Evolutionary conservation across 139 green algal species (phyloP), one percentile per base, ranked within the genome.

Genomic region (Micractinium conductrix): DNA sequence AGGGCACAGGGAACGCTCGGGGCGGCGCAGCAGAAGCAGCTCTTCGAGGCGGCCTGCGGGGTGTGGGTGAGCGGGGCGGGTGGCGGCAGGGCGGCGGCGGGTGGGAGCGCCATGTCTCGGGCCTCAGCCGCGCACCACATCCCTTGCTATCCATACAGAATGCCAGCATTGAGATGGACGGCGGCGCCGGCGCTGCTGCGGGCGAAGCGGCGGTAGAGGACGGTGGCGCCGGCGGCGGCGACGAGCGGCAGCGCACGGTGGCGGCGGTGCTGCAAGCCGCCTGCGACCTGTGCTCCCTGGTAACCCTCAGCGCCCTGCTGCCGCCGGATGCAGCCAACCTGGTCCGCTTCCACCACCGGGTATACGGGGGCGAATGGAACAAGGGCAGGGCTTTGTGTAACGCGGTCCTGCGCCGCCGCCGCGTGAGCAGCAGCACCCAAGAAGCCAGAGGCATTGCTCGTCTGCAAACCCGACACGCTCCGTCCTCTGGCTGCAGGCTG

Each of bases 11-110:
- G 65, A 21, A 7, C 40, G 33, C 26, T 38, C 14, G 76, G 58
- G 17, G 24, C 53, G 21, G 76, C 62, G 0, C 55, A 82, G 55
- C 76, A 82, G 40, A 82, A 82, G 55, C 24, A 10, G 24, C 38
- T 82, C 10, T 82, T 55, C 58, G 62, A 71, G 40, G 76, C 76
- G 17, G 76, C 76, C 28, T 42, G 48, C 5, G 28, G 55, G 19
- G 58, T 82, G 14, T 82, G 76, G 76, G 76, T 82, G 76, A 73
- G 76, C n/a, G 33, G 35, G n/a, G n/a, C n/a, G n/a, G n/a, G n/a
- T n/a, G n/a, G n/a, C n/a, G n/a, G n/a, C n/a, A n/a, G n/a, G n/a
- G n/a, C n/a, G n/a, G n/a, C n/a, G n/a, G n/a, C n/a, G n/a, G n/a
- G n/a, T n/a, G n/a, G n/a, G n/a, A n/a, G n/a, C n/a, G n/a, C n/a